Evolutionary conservation across 129 eudicot genomes (phyloP).

Genomic region (Lonicera japonica): DNA sequence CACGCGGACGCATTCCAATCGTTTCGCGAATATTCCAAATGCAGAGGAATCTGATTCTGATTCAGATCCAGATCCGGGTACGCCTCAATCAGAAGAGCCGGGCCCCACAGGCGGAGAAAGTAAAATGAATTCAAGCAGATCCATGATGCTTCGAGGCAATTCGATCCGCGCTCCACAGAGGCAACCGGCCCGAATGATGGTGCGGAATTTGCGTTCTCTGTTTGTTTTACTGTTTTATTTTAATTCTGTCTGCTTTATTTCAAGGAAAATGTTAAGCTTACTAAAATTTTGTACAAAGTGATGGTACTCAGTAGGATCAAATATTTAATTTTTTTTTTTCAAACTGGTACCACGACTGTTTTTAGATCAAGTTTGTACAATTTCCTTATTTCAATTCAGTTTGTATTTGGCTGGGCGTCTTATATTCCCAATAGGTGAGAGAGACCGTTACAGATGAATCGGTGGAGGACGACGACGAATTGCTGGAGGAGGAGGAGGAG

Average conservation of each 20-base stretch:
- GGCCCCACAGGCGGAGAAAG: not conserved
- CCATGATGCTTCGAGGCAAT: slow-evolving; percentile 1
- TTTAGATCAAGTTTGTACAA: too few species aligned
- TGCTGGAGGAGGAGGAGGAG: not conserved
- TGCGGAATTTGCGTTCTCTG: too few species aligned
- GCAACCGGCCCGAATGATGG: slow-evolving; percentile 7
- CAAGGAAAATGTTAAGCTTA: too few species aligned
- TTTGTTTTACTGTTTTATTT: too few species aligned
- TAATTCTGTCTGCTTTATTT: too few species aligned
- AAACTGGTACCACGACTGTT: too few species aligned
- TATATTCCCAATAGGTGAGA: too few species aligned
- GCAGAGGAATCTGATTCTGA: slow-evolving; percentile 2
- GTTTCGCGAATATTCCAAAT: not conserved
- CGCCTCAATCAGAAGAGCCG: not conserved
- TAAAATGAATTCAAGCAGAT: not conserved
- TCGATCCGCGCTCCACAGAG: slow-evolving; percentile 4
- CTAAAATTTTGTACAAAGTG: too few species aligned
- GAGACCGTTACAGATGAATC: not conserved
- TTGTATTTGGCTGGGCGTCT: too few species aligned
- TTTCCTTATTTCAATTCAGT: too few species aligned
- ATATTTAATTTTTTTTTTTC: too few species aligned
- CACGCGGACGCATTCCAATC: slow-evolving; percentile 8
- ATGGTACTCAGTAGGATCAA: too few species aligned
- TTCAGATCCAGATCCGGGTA: not conserved
- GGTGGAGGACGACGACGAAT: not conserved